Base-by-base conservation (phyloP, 2,329 filamentous ascomycete species). In the Diaporthe capsici region DNA sequence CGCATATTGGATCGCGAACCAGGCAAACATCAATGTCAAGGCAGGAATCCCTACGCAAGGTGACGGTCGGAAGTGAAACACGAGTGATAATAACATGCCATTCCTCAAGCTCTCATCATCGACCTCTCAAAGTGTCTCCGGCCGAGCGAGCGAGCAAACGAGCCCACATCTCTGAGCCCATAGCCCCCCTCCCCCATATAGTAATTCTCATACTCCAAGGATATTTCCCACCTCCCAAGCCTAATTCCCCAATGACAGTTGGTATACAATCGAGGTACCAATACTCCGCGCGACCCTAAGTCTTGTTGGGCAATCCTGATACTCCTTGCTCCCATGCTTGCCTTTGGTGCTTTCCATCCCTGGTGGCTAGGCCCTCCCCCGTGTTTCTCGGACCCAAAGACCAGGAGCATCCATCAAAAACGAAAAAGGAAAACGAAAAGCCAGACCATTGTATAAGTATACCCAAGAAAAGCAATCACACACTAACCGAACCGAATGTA, bases 241-340 rank as follows among this genome's bases (percentile, higher is more conserved):
- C 37, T 61, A 42, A 5, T 61, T 22, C 58, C 25, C 42, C 28
- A 49, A 42, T 55, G n/a, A 55, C 65, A 55, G 31, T 42, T 70
- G 65, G 49, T 55, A 55, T 70, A 70, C 65, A 70, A 42, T 22
- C 20, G 34, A 70, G 42, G 65, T 55, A 42, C 65, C 65, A 55
- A 55, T 70, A 70, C 65, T 55, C 65, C 65, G 34, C 25, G 49
- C 34, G 42, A 55, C 49, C 61, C 44, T 49, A 67, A 47, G 61
- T 67, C 61, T 67, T 67, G 44, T 49, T 49, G 44, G 44, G 42
- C 42, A 22, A 55, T 70, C 65, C 65, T 70, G 65, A 55, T 53
- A 70, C 65, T 70, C 65, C 65, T 70, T 55, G 65, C 65, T 70
- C 49, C 65, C 65, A 39, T 31, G 63, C 63, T 68, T 42, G 49